phyloP scores from a whole-genome alignment of 2,329 filamentous ascomycete species.

The Colletotrichum sansevieriae region DNA sequence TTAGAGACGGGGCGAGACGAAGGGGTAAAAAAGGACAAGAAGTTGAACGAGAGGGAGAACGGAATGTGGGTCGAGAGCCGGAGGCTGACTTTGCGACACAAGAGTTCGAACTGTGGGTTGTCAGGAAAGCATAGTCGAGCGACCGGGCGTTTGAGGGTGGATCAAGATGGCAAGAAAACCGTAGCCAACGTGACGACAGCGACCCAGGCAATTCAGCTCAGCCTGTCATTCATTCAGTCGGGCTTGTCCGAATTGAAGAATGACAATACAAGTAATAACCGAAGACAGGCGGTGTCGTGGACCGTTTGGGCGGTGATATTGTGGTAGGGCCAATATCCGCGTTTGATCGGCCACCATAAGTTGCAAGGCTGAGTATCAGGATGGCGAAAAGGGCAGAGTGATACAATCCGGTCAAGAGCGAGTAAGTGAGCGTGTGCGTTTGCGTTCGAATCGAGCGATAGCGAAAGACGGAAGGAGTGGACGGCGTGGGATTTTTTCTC shows the following conservation, averaged over 20 bases:
- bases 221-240: conserved; percentile 14
- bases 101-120: conserved; percentile 33
- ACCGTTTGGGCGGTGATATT: conserved; percentile 1
- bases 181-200: conserved; percentile 22
- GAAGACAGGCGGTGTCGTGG: neutral
- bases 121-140: conserved; percentile 38
- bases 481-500: conserved; percentile 16
- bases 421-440: conserved; percentile 3
- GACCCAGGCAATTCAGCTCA: conserved; percentile 5
- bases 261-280: conserved; percentile 12
- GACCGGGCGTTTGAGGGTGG: conserved; percentile 36
- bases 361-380: conserved; percentile 40
- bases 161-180: conserved; percentile 20
- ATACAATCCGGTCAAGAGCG: conserved; percentile 6
- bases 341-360: conserved; percentile 39
- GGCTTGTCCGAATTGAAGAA: conserved; percentile 11
- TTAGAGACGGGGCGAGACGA: conserved; percentile 33
- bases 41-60: conserved; percentile 32
- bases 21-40: conserved; percentile 26
- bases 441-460: conserved; percentile 21
- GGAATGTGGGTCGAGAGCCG: conserved; percentile 37
- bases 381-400: conserved; percentile 32
- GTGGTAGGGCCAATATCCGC: conserved; percentile 35
- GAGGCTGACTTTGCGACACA: conserved; percentile 24
- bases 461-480: conserved; percentile 16